Conservation (phyloP, 1,284 basidiomycete genomes). For the Marasmius oreades region DNA sequence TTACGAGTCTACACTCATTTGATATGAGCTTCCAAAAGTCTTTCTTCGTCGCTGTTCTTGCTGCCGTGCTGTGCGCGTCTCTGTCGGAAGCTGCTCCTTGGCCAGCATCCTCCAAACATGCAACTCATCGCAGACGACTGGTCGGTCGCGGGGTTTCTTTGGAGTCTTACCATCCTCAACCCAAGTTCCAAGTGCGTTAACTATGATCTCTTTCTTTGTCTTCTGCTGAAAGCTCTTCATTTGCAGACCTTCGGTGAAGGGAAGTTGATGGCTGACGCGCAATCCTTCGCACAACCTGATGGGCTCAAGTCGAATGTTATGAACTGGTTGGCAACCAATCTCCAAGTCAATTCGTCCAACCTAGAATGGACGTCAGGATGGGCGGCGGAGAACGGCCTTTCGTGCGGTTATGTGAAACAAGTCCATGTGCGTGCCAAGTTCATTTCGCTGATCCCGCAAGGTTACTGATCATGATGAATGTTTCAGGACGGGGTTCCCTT, state of each 20-base stretch:
- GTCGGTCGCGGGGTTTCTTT: constrained; percentile 30
- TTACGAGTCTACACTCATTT: constrained; percentile 5
- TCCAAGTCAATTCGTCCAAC: constrained; percentile 24
- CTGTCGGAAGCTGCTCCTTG: constrained; percentile 16
- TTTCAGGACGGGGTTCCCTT: constrained; percentile 40
- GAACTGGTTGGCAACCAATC: constrained; percentile 30
- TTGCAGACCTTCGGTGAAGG: constrained; percentile 41
- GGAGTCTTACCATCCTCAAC: constrained; percentile 38
- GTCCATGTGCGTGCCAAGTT: constrained; percentile 32
- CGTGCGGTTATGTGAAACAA: constrained; percentile 39
- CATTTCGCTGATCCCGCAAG: not conserved
- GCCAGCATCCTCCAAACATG: constrained; percentile 7
- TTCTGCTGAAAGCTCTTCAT: not conserved
- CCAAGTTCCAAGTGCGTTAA: constrained; percentile 32
- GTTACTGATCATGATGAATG: not conserved
- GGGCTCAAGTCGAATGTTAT: constrained; percentile 30
- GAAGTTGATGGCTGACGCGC: constrained; percentile 29
- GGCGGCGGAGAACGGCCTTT: constrained; percentile 21
- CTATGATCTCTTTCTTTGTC: not conserved
- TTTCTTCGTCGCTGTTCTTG: constrained; percentile 17
- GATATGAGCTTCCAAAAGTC: constrained; percentile 18
- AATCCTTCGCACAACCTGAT: constrained; percentile 24
- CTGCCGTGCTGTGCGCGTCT: constrained; percentile 21
- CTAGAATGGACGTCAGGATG: constrained; percentile 33
- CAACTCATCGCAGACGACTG: constrained; percentile 23